phyloP scores from a whole-genome alignment of 257 asterid species.

The Fraxinus quadrangulata region DNA sequence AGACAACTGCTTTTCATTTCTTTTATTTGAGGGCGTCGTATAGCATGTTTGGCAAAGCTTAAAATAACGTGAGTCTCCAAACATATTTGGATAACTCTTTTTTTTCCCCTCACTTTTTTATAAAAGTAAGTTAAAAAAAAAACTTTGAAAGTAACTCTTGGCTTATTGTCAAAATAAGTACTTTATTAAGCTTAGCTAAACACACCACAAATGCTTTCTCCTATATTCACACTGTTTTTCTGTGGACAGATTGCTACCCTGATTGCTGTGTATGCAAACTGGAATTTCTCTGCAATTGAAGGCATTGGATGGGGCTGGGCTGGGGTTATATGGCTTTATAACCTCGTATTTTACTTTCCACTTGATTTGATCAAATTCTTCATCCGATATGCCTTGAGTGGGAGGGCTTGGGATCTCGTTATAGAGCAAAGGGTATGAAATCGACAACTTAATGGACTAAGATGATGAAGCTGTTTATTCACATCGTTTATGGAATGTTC shows the following conservation, averaged over 20 bases:
- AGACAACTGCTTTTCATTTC: neutral
- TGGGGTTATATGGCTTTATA: constrained; percentile 34
- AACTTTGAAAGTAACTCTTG: no score
- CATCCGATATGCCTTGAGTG: constrained; percentile 31
- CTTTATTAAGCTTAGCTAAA: neutral
- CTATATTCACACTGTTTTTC: neutral
- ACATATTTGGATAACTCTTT: no score
- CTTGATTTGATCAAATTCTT: constrained; percentile 27
- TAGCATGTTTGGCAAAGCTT: no score
- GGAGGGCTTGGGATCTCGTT: constrained; percentile 29
- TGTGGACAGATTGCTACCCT: constrained; percentile 24
- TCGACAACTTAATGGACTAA: neutral
- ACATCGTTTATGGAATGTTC: neutral
- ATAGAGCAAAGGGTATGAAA: constrained; percentile 24
- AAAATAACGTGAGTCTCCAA: no score
- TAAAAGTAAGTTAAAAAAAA: no score
- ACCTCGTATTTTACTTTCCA: constrained; percentile 23
- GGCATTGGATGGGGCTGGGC: constrained; percentile 40
- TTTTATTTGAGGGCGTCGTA: neutral
- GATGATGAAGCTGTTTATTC: neutral
- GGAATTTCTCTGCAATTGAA: constrained; percentile 28
- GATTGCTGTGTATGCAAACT: constrained; percentile 28
- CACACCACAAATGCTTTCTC: neutral
- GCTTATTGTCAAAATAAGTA: neutral
- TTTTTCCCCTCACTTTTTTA: no score